Base-by-base conservation (phyloP, 768 basidiomycete genomes). In the Calocera viscosa region DNA sequence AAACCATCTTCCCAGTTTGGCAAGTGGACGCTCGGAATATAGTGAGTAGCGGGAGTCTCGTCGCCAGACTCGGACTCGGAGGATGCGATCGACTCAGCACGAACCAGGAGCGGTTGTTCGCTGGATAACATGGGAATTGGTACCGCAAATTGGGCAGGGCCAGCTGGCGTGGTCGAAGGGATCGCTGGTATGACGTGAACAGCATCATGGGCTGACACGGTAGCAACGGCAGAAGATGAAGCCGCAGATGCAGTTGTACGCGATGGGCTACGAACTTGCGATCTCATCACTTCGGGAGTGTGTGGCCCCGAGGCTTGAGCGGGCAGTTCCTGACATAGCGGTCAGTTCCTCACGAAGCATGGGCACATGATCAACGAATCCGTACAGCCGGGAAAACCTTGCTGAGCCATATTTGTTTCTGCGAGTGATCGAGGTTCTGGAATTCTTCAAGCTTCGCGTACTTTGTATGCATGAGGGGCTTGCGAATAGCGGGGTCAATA, bases 1-100 rank as follows among this genome's bases (percentile, higher is more conserved):
- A 60, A 60, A 30, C 53, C 53, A 32, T 60, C 53, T 32, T 60
- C 53, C 53, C 53, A 60, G 53, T 60, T 60, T 16, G 53, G 53
- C 24, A 60, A 32, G 22, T 60, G 53, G 10, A 60, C 19, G 53
- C 53, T 60, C 2, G 53, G 53, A 7, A 60, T 30, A 19, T 60
- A 60, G 22, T 60, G 53, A 5, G 53, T 60, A 10, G 53, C 53
- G 2, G 53, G 53, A 11, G 53, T 60, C 19, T 60, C 53, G 24
- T 60, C 53, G 10, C 24, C 53, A 26, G 53, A 60, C 2, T 60
- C 53, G 26, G 53, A 60, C 2, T 60, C 53, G 10, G 53, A 60
- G 3, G 53, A 60, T 5, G 19, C 30, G 10, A 60, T 26, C 5
- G 53, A 60, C 19, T 60, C 53, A 26, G 53, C 53, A 22, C 53